phyloP scores from a whole-genome alignment of 495 filamentous ascomycete species.

The Penicillium turbatum region DNA sequence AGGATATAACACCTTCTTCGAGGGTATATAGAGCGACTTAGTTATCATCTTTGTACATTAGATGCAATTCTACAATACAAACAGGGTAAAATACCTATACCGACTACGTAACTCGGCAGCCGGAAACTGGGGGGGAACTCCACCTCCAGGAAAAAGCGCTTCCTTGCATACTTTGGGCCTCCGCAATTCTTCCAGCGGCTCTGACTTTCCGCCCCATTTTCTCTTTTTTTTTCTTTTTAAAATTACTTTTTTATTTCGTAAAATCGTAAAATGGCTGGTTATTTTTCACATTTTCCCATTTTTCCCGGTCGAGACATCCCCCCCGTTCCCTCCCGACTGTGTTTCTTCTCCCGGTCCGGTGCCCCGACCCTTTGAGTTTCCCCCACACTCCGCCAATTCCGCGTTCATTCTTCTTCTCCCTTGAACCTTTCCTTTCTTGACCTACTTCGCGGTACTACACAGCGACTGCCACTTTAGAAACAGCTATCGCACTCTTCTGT shows the following conservation, averaged over 20 bases:
- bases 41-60: neutral
- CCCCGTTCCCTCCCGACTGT: slow-evolving; percentile 26
- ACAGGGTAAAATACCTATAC: too few relatives aligned
- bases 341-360: slow-evolving; percentile 28
- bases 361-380: slow-evolving; percentile 36
- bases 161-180: slow-evolving; percentile 27
- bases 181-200: slow-evolving; percentile 25
- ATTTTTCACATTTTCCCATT: slow-evolving; percentile 2
- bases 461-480: too few relatives aligned
- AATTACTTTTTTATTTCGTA: slow-evolving; percentile 5
- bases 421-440: slow-evolving; percentile 1
- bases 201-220: slow-evolving; percentile 16
- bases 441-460: neutral
- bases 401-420: slow-evolving; percentile 7
- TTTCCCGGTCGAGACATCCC: slow-evolving; percentile 15
- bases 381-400: slow-evolving; percentile 41
- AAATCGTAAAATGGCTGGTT: too few relatives aligned
- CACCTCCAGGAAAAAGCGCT: slow-evolving; percentile 26
- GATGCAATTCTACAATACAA: neutral
- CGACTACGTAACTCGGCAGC: slow-evolving; percentile 5
- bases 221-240: neutral
- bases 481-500: neutral
- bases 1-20: too few relatives aligned
- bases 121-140: slow-evolving; percentile 19
- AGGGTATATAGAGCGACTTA: too few relatives aligned